Evolutionary conservation across 371 early-diverging fungal species (phyloP).

Genomic region (Basidiobolus meristosporus): DNA sequence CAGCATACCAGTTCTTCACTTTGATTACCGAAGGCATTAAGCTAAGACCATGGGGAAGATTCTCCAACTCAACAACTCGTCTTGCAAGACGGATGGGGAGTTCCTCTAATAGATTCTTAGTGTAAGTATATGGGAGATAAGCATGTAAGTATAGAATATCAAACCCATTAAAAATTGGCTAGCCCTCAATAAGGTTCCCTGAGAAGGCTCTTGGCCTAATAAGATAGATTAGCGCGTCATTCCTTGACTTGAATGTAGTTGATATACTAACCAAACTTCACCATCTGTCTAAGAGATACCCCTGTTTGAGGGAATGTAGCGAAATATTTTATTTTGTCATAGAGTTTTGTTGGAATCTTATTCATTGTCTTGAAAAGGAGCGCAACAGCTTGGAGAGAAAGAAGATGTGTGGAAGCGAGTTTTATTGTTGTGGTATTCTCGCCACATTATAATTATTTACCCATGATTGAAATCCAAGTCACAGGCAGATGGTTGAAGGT

Average conservation of each 20-base stretch:
- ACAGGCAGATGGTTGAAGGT: no score
- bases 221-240: no score
- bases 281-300: constrained; percentile 82
- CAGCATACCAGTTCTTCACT: constrained; percentile 90
- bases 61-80: constrained; percentile 87
- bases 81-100: constrained; percentile 90
- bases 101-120: no score
- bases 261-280: constrained; percentile 59
- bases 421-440: no score
- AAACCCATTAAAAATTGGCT: constrained; percentile 73
- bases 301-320: constrained; percentile 74
- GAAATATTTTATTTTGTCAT: constrained; percentile 50
- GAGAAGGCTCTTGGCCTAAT: constrained; percentile 71
- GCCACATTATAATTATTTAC: no score
- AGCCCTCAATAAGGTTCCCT: constrained; percentile 67
- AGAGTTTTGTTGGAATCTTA: constrained; percentile 29
- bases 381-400: no score
- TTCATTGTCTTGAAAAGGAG: not conserved
- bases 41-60: constrained; percentile 65
- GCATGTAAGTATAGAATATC: constrained; percentile 1
- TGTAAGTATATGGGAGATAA: no score
- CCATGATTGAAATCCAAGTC: no score
- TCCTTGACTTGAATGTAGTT: no score
- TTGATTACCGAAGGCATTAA: constrained; percentile 75
- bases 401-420: no score